These are phyloP conservation scores for Epichloe baconii DNA, from an alignment of 2,329 filamentous ascomycete species.

Conservation along the genomic window DNA sequence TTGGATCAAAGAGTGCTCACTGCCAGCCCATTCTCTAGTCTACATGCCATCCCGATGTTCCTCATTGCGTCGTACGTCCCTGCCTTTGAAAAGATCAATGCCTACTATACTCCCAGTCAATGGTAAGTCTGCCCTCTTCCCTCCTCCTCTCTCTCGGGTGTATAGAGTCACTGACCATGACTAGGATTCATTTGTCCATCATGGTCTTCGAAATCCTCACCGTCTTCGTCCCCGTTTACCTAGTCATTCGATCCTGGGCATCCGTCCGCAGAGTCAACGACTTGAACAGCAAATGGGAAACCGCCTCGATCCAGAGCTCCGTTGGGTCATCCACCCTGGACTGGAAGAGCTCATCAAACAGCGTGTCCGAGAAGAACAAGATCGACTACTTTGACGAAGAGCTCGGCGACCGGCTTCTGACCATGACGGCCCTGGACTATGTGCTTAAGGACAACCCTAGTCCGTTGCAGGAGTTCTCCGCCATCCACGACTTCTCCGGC, in stretches of 20 bases:
- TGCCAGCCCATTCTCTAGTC: slow-evolving; percentile 21
- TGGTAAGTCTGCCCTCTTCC: slow-evolving; percentile 43
- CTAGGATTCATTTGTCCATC: slow-evolving; percentile 37
- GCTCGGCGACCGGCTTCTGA: slow-evolving; percentile 31
- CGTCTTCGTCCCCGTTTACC: slow-evolving; percentile 46
- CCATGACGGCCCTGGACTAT: slow-evolving; percentile 48
- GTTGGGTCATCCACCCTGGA: neutral
- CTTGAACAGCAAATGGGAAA: slow-evolving; percentile 9
- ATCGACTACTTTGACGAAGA: slow-evolving; percentile 5
- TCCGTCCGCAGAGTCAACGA: slow-evolving; percentile 17
- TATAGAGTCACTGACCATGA: neutral
- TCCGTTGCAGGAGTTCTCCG: slow-evolving; percentile 50
- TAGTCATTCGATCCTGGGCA: slow-evolving; percentile 30
- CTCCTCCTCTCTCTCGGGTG: slow-evolving; percentile 16
- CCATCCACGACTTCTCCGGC: slow-evolving; percentile 51
- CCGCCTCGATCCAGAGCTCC: slow-evolving; percentile 2
- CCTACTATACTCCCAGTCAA: slow-evolving; percentile 42
- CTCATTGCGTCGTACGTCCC: slow-evolving; percentile 42
- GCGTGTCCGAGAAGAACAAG: slow-evolving; percentile 4
- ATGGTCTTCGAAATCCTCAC: slow-evolving; percentile 47
- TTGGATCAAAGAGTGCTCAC: no score
- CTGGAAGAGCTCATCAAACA: slow-evolving; percentile 8
- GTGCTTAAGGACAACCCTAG: slow-evolving; percentile 43
- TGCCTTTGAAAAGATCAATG: slow-evolving; percentile 35
- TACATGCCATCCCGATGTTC: slow-evolving; percentile 54